Conservation (phyloP, 2,329 filamentous ascomycete genomes). For the Trichoderma hamatum region DNA sequence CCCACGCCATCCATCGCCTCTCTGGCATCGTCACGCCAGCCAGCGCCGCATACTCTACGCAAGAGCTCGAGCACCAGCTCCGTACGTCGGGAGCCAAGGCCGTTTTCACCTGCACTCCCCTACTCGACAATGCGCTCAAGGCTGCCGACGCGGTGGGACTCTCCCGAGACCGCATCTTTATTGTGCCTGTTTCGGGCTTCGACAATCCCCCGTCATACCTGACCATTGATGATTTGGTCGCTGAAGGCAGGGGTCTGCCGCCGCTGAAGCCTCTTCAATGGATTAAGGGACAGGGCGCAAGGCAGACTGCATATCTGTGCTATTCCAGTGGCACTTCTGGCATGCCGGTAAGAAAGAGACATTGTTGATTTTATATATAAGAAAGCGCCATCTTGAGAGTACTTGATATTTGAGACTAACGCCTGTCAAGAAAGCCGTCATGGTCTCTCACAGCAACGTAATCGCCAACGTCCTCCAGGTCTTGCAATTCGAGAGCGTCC, state of each 20-base stretch:
- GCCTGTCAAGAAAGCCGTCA: conserved; percentile 70
- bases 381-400: not conserved
- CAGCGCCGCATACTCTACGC: conserved; percentile 72
- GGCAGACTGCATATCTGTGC: conserved; percentile 74
- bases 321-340: conserved; percentile 82
- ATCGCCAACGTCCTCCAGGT: conserved; percentile 76
- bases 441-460: conserved; percentile 79
- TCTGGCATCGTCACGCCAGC: conserved; percentile 75
- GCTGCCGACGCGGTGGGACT: conserved; percentile 67
- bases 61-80: conserved; percentile 73
- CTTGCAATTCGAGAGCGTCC: conserved; percentile 46
- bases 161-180: conserved; percentile 65
- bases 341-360: conserved; percentile 60
- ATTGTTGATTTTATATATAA: not conserved
- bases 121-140: conserved; percentile 65
- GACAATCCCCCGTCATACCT: conserved; percentile 57
- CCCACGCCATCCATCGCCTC: conserved; percentile 73
- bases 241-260: conserved; percentile 59
- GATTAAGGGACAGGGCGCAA: conserved; percentile 65
- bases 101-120: conserved; percentile 71
- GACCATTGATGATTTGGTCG: conserved; percentile 68
- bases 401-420: conserved; percentile 18
- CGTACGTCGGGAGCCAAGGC: conserved; percentile 68
- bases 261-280: conserved; percentile 60
- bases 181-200: conserved; percentile 68